Conservation (phyloP, 306 rosid species). For the Acmispon strigosus region DNA sequence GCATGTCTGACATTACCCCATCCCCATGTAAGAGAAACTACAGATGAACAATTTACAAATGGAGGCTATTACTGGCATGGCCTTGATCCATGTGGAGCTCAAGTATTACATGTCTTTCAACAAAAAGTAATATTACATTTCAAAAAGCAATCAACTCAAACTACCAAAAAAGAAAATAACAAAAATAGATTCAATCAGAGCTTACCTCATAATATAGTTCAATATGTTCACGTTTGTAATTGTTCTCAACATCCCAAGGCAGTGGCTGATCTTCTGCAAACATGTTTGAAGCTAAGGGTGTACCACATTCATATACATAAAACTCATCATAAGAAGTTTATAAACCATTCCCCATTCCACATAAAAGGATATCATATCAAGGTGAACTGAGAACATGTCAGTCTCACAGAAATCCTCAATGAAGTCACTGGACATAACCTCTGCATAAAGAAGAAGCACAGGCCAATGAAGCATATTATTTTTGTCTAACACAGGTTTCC, state of each 20-base stretch:
- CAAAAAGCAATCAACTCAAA: constrained; percentile 4
- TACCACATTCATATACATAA: not conserved
- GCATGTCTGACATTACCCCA: not conserved
- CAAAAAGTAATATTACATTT: not conserved
- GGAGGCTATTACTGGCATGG: not conserved
- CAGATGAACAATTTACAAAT: not conserved
- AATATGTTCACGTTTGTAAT: constrained; percentile 56
- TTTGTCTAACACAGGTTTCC: constrained; percentile 66
- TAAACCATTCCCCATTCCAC: constrained; percentile 7
- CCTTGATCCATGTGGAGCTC: not conserved
- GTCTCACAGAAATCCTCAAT: constrained; percentile 94
- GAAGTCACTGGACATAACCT: constrained; percentile 94
- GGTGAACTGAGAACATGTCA: constrained; percentile 80
- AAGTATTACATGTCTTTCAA: not conserved
- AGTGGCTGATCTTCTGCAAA: constrained; percentile 72
- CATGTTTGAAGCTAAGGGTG: constrained; percentile 71
- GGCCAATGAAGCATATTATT: constrained; percentile 88
- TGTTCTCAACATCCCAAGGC: constrained; percentile 71
- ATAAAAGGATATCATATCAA: constrained; percentile 87
- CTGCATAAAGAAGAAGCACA: constrained; percentile 88
- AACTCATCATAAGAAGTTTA: not conserved
- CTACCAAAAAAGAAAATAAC: not conserved
- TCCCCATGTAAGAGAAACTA: not conserved
- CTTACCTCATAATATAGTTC: constrained; percentile 85
- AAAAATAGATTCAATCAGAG: not conserved